Conservation (phyloP, 768 basidiomycete genomes). For the Xerocomellus amylosporus region DNA sequence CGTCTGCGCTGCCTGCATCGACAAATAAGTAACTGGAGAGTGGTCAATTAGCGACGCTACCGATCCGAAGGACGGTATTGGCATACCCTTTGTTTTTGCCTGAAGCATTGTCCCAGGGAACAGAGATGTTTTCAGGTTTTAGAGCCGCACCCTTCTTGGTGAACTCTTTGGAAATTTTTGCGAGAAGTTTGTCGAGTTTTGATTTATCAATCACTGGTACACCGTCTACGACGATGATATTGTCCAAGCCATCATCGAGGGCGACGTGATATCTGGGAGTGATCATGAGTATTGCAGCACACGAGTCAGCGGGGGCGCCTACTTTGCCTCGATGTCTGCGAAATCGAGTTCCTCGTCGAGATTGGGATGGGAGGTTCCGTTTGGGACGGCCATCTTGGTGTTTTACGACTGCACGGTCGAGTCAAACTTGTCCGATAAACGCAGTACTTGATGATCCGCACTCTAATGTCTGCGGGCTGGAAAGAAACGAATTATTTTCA, state of each 20-base stretch:
- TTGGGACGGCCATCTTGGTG: constrained; percentile 47
- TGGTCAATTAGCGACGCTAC: neutral
- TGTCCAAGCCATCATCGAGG: constrained; percentile 85
- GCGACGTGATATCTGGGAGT: constrained; percentile 77
- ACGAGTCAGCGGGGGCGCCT: constrained; percentile 18
- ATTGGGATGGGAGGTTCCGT: constrained; percentile 29
- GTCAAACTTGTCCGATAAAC: neutral
- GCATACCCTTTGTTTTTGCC: constrained; percentile 91
- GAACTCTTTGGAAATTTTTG: constrained; percentile 83
- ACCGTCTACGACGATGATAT: constrained; percentile 89
- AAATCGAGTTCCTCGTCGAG: constrained; percentile 76
- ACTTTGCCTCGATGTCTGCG: constrained; percentile 88
- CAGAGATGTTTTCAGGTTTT: constrained; percentile 71
- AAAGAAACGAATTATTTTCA: neutral
- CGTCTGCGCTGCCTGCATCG: constrained; percentile 68
- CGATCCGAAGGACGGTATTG: neutral
- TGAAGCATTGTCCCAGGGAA: constrained; percentile 83
- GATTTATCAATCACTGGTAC: constrained; percentile 85
- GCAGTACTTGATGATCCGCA: too few species aligned
- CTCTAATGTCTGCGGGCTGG: too few species aligned
- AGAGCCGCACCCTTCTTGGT: constrained; percentile 74
- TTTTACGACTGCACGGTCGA: neutral
- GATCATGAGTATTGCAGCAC: constrained; percentile 5
- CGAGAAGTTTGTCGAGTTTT: constrained; percentile 77
- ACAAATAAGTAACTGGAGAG: constrained; percentile 72